Evolutionary conservation across 768 basidiomycete genomes (phyloP), one percentile per base, ranked within the genome.

Genomic region (Mycena pura): DNA sequence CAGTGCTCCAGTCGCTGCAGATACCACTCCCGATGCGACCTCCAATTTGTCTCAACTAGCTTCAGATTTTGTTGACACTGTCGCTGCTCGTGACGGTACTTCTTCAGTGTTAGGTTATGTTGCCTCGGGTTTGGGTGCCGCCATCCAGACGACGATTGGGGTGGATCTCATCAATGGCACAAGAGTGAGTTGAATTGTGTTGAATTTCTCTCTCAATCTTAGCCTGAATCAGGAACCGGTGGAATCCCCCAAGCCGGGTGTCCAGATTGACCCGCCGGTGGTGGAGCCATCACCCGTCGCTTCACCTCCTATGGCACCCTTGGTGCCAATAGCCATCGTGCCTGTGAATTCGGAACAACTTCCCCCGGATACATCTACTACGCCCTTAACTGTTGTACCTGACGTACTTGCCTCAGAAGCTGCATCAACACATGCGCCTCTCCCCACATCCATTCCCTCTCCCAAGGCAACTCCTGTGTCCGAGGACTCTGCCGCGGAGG

Each of bases 271-370:
- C 17, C 47, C 46, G 6, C 32, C 38, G 31, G 59, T 34, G 21
- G 34, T 57, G 17, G 62, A 53, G 34, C 5, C 48, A 32, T 24
- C 57, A 5, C 54, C 55, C 38, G 44, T 48, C 24, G 24, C 50
- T 41, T 41, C 27, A 14, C 38, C 64, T 19, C 60, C 64, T 6
- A 63, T 74, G 11, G 73, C 77, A 3, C 73, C 78, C 43, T 64
- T 68, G 9, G 69, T 80, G 3, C 76, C 77, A 38, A 75, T 81
- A 14, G 31, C 73, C 60, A 76, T 78, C 41, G 69, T 80, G 5
- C 79, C 80, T 14, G 78, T 81, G 45, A 80, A 78, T 55, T 77
- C 74, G 5, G 64, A 71, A 24, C 78, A 82, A 68, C 34, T 5
- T 45, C 47, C 47, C 27, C 29, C 25, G 60, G 32, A 29, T 15